Evolutionary conservation across 345 rosid genomes (phyloP).

Genomic region (Lumnitzera racemosa): DNA sequence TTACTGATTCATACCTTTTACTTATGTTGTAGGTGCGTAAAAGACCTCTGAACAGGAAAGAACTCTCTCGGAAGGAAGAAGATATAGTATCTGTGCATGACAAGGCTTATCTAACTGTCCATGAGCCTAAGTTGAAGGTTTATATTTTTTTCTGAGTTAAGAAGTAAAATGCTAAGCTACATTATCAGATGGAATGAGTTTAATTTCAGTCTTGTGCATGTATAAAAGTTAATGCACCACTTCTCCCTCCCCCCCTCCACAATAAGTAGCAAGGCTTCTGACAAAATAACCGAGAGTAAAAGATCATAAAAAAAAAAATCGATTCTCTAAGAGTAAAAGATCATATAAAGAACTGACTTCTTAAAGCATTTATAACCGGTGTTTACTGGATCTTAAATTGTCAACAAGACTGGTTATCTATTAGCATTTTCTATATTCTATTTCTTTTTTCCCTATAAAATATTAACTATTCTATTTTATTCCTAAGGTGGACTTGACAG

Average conservation of each 20-base stretch:
- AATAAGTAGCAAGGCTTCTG: no score
- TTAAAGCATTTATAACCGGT: no score
- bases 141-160: conserved; percentile 2
- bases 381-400: no score
- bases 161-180: no score
- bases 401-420: no score
- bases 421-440: not conserved
- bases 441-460: not conserved
- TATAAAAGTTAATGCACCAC: no score
- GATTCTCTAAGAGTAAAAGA: no score
- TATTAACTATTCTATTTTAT: conserved; percentile 14
- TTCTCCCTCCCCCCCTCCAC: no score
- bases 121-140: conserved; percentile 96
- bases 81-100: conserved; percentile 74
- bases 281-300: no score
- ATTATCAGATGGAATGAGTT: no score
- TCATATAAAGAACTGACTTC: no score
- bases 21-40: conserved; percentile 63
- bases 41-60: conserved; percentile 93
- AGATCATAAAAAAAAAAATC: no score
- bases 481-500: conserved; percentile 98
- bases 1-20: not conserved
- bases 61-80: conserved; percentile 80
- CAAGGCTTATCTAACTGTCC: conserved; percentile 62
- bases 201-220: not conserved